Percentiles rank a stretch among this genome's conserved stretches.
Evolutionary conservation across 352 stramenopile species (phyloP).

Genomic region (Peronosclerospora sorghi): DNA sequence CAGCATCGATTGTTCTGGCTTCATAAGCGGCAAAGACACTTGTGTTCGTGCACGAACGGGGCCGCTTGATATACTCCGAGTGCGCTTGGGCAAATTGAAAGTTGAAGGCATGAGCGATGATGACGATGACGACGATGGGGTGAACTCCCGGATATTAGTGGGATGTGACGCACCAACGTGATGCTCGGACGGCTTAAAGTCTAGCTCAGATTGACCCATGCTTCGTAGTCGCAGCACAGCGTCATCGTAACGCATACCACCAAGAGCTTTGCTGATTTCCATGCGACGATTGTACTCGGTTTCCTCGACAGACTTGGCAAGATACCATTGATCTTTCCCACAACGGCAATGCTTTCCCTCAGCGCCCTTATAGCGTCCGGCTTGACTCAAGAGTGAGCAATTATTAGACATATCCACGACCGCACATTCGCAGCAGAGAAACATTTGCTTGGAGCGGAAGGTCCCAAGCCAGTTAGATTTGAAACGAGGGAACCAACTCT

Average conservation of each 20-base stretch:
- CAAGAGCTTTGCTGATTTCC: conserved; percentile 73
- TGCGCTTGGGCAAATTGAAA: conserved; percentile 17
- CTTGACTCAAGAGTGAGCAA: conserved; percentile 16
- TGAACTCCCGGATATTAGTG: conserved; percentile 8
- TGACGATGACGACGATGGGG: conserved; percentile 3
- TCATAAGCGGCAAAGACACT: conserved; percentile 13
- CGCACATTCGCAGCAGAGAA: conserved; percentile 73
- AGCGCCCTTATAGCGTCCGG: conserved; percentile 58
- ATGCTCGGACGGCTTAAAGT: conserved; percentile 36
- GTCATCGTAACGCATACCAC: conserved; percentile 76
- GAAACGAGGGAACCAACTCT: conserved; percentile 82
- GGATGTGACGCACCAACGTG: conserved; percentile 21
- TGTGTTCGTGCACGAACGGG: conserved; percentile 21
- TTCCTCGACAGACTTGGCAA: conserved; percentile 74
- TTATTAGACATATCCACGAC: conserved; percentile 24
- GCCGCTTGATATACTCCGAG: conserved; percentile 17
- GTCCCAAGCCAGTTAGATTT: conserved; percentile 84
- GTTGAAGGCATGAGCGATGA: conserved; percentile 2
- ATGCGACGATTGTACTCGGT: conserved; percentile 77
- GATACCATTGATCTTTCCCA: conserved; percentile 73
- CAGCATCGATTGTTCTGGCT: conserved; percentile 19
- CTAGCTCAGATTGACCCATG: conserved; percentile 47
- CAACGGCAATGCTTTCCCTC: conserved; percentile 77
- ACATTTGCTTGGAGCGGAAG: conserved; percentile 83
- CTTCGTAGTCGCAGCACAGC: conserved; percentile 47